phyloP scores from a whole-genome alignment of 345 rosid species.

The Punica granatum region DNA sequence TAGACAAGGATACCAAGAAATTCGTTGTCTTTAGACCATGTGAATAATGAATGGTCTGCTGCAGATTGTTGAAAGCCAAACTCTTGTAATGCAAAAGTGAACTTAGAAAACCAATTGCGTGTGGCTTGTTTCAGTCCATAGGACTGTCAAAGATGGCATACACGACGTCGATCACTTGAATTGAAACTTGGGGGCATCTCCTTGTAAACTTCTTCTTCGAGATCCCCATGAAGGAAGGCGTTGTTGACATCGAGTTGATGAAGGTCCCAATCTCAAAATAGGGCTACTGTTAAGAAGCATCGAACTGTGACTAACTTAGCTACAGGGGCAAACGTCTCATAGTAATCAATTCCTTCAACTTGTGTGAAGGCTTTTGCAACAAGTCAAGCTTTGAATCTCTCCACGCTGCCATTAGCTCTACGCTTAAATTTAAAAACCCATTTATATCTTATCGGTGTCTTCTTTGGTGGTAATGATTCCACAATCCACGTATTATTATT shows the following conservation, averaged over 20 bases:
- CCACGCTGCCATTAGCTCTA: background rate
- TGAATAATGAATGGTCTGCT: background rate
- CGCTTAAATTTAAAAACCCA: conserved; percentile 7
- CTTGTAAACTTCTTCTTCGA: conserved; percentile 4
- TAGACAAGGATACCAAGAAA: background rate
- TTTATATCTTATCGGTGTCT: background rate
- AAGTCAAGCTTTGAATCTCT: conserved; percentile 1
- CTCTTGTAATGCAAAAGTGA: background rate
- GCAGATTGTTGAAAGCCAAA: background rate
- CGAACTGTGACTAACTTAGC: background rate
- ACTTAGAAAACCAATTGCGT: background rate
- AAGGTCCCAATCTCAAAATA: background rate
- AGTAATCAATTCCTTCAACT: background rate
- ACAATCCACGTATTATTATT: background rate
- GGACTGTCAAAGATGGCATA: background rate
- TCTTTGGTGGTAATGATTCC: background rate
- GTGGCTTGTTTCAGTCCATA: background rate
- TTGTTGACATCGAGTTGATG: background rate
- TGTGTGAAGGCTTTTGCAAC: conserved; percentile 7
- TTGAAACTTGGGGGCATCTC: background rate
- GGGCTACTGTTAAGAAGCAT: background rate
- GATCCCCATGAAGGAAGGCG: background rate
- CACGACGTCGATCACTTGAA: background rate
- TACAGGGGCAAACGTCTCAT: background rate
- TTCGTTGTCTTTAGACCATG: background rate